A percentile compares a stretch with the other conserved stretches of the same genome.
Conservation (phyloP, 1,139 yeast species). For the Suhomyces anneliseae region DNA sequence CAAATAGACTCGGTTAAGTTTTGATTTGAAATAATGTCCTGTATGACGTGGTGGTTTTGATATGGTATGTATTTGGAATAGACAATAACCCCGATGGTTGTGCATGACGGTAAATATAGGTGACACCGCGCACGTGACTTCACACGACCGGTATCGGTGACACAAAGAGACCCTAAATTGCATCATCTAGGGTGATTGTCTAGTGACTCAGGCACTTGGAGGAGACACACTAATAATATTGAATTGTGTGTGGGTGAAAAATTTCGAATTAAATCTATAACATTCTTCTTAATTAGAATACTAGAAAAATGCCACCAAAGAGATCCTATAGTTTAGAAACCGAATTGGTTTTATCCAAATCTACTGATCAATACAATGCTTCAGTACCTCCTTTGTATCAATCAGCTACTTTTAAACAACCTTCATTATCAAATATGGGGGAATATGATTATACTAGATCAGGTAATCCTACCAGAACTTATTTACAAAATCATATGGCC, state of each 20-base stretch:
- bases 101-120: background rate
- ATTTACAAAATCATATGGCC: conserved; percentile 73
- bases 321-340: conserved; percentile 60
- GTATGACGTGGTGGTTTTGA: background rate
- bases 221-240: background rate
- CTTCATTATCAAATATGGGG: conserved; percentile 72
- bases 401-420: conserved; percentile 89
- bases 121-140: background rate
- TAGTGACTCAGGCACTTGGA: conserved; percentile 7
- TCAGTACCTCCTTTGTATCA: conserved; percentile 89
- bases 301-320: conserved; percentile 18
- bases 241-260: conserved; percentile 1
- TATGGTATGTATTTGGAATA: background rate
- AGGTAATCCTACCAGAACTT: conserved; percentile 92
- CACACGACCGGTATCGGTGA: background rate
- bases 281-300: background rate
- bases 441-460: conserved; percentile 89
- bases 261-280: background rate
- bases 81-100: too few species aligned
- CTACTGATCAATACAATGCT: conserved; percentile 74
- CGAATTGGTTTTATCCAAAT: conserved; percentile 66
- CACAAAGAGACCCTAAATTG: conserved; percentile 7
- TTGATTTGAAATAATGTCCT: background rate
- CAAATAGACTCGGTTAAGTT: too few species aligned
- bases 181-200: conserved; percentile 12